Conservation (phyloP, 805 yeast species). For the Metahyphopichia silvanorum region DNA sequence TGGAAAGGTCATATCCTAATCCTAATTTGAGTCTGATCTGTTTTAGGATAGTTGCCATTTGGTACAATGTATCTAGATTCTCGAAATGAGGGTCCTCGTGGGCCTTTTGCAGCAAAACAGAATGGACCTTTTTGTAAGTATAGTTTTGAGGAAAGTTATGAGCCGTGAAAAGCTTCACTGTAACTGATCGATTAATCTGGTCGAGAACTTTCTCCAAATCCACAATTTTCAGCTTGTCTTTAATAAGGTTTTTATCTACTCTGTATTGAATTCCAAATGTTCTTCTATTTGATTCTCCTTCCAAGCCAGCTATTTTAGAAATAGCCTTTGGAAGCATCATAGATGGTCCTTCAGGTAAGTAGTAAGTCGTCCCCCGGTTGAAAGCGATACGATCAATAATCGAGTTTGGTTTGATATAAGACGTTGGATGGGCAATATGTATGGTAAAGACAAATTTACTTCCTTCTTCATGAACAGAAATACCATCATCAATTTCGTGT, state of each 20-base stretch:
- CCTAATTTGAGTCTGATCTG: conserved; percentile 20
- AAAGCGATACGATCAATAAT: conserved; percentile 54
- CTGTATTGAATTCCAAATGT: conserved; percentile 35
- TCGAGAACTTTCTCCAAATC: conserved; percentile 6
- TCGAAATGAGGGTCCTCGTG: conserved; percentile 16
- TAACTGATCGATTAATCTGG: conserved; percentile 13
- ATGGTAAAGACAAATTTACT: conserved; percentile 48
- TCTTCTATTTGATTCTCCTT: conserved; percentile 37
- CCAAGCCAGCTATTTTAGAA: conserved; percentile 51
- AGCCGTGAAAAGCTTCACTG: conserved; percentile 22
- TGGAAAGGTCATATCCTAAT: conserved; percentile 15
- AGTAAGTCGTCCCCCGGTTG: conserved; percentile 61
- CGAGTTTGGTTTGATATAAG: conserved; percentile 47
- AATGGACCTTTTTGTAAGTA: conserved; percentile 58
- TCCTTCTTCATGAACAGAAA: conserved; percentile 48
- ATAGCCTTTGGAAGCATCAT: conserved; percentile 70
- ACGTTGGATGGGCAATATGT: conserved; percentile 87
- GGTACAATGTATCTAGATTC: conserved; percentile 25
- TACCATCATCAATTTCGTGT: conserved; percentile 92
- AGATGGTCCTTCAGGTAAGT: conserved; percentile 61
- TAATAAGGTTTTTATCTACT: conserved; percentile 15
- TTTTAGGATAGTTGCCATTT: conserved; percentile 22
- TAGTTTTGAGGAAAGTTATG: conserved; percentile 33
- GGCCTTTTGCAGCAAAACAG: conserved; percentile 5
- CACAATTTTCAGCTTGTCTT: conserved; percentile 11